Percentiles rank a stretch among this genome's conserved stretches.
These are phyloP conservation scores for Dryas alaskensis DNA, from an alignment of 306 rosid species.

Conservation along the genomic window DNA sequence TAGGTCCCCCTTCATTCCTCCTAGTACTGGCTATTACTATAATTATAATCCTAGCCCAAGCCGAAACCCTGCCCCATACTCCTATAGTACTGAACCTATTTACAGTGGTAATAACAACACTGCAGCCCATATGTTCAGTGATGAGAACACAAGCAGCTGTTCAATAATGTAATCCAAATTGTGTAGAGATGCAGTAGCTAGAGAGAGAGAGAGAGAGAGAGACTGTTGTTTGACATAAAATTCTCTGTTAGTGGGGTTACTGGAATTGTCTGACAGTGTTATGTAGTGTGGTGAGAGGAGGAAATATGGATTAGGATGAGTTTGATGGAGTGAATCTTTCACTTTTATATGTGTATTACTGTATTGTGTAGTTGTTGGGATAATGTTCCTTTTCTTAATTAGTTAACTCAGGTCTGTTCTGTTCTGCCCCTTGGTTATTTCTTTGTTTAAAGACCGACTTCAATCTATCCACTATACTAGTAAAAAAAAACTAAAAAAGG, in stretches of 20 bases:
- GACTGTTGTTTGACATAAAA: not conserved
- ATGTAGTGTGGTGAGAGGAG: not conserved
- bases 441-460: not conserved
- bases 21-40: slow-evolving; percentile 72
- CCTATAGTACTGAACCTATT: slow-evolving; percentile 35
- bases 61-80: slow-evolving; percentile 27
- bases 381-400: not conserved
- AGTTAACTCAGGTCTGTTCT: not conserved
- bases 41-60: slow-evolving; percentile 46
- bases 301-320: not conserved
- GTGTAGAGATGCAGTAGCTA: not conserved
- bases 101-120: slow-evolving; percentile 38
- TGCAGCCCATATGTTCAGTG: slow-evolving; percentile 76
- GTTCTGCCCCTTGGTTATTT: not conserved
- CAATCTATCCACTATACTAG: not conserved
- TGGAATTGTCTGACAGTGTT: not conserved
- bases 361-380: slow-evolving; percentile 9
- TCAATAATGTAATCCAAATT: slow-evolving; percentile 59
- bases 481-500: not conserved
- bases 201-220: not conserved
- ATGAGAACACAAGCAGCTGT: slow-evolving; percentile 72
- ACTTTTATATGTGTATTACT: not conserved
- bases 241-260: not conserved
- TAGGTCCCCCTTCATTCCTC: slow-evolving; percentile 61
- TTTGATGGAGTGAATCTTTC: slow-evolving; percentile 6